phyloP scores from a whole-genome alignment of 1,284 basidiomycete species.

The Moesziomyces parantarcticus region DNA sequence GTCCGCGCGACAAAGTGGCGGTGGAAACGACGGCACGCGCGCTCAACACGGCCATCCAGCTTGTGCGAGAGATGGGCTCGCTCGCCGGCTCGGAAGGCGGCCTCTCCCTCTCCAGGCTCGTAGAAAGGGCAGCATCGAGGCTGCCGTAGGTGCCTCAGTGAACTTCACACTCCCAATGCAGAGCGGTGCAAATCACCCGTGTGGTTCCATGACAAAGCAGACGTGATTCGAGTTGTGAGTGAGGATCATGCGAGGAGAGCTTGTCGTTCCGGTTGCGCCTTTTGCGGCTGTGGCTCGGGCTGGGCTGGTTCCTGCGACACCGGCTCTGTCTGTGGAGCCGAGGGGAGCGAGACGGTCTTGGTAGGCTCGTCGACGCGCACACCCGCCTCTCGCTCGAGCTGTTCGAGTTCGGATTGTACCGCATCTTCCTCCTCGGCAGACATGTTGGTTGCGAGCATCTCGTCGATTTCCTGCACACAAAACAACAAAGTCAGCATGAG shows the following conservation, averaged over 20 bases:
- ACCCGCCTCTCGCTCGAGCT: conserved; percentile 47
- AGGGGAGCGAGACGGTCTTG: conserved; percentile 23
- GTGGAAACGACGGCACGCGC: conserved; percentile 10
- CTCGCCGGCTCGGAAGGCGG: conserved; percentile 30
- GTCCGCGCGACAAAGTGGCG: conserved; percentile 12
- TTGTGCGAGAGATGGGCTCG: conserved; percentile 34
- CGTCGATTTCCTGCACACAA: conserved; percentile 85
- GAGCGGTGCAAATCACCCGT: neutral
- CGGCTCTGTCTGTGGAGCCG: conserved; percentile 37
- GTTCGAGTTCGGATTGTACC: conserved; percentile 78
- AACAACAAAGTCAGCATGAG: neutral
- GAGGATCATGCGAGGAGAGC: conserved; percentile 23
- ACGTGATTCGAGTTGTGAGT: neutral
- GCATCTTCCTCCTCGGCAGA: conserved; percentile 91
- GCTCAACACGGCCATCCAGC: conserved; percentile 17
- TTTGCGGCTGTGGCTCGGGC: conserved; percentile 13
- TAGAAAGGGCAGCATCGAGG: conserved; percentile 29
- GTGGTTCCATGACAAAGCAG: neutral
- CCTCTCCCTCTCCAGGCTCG: conserved; percentile 19
- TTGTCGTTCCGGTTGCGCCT: conserved; percentile 25
- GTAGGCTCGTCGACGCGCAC: conserved; percentile 19
- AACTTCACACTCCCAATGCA: neutral
- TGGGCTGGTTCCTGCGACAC: conserved; percentile 21
- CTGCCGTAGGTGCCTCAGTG: conserved; percentile 9
- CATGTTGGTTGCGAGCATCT: conserved; percentile 83